phyloP scores from a whole-genome alignment of 257 asterid genomes.

The Capsicum rhomboideum region DNA sequence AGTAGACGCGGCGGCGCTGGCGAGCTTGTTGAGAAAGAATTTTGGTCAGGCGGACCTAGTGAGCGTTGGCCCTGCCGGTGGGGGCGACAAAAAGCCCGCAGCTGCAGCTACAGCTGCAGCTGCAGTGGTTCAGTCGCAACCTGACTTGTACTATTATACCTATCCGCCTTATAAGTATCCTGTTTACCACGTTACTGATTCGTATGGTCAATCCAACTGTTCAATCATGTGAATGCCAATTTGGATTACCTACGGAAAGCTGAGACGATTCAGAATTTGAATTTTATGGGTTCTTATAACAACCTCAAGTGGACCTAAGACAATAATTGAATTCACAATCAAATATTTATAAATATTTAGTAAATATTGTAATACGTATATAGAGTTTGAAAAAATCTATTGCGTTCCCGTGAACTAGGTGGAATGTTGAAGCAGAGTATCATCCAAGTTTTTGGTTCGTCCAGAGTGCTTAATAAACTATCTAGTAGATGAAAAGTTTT shows the following conservation, averaged over 20 bases:
- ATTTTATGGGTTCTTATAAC: too few species aligned
- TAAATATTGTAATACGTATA: not conserved
- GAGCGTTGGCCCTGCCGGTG: not conserved
- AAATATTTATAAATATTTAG: not conserved
- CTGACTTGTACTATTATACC: not conserved
- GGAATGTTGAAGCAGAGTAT: too few species aligned
- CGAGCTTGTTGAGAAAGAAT: not conserved
- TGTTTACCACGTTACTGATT: not conserved
- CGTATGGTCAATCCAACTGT: not conserved
- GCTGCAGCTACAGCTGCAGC: not conserved
- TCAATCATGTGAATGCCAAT: not conserved
- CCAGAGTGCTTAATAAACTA: not conserved
- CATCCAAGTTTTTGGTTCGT: not conserved
- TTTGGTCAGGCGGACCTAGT: not conserved
- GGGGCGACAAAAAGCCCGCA: not conserved
- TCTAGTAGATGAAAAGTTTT: not conserved
- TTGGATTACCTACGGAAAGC: not conserved
- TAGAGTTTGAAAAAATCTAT: not conserved
- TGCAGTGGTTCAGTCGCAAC: not conserved
- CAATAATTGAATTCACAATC: fast-evolving
- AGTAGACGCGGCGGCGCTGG: not conserved
- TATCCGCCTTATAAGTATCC: not conserved
- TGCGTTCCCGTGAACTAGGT: fast-evolving
- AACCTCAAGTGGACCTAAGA: not conserved
- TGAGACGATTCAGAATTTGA: not conserved